phyloP scores from a whole-genome alignment of 371 early-diverging fungal genomes.

The Entomophthora muscae region DNA sequence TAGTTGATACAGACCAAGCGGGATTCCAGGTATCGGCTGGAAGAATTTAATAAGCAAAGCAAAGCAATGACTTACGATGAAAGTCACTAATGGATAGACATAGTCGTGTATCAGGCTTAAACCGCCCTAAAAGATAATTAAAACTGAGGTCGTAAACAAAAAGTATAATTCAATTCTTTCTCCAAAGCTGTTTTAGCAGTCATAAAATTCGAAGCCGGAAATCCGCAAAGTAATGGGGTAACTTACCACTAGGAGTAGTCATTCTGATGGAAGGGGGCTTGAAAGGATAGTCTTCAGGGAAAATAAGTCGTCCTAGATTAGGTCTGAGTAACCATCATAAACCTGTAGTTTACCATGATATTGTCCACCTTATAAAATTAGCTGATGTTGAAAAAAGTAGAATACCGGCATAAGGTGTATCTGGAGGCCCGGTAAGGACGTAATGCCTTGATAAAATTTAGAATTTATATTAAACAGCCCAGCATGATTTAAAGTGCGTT shows the following conservation, averaged over 20 bases:
- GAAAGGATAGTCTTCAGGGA: slow-evolving; percentile 91
- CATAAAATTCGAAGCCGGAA: no score
- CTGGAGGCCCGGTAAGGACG: slow-evolving; percentile 83
- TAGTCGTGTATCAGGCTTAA: slow-evolving; percentile 73
- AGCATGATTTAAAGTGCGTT: no score
- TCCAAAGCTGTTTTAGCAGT: no score
- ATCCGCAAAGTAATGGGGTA: neutral
- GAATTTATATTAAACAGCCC: no score
- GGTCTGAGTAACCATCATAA: neutral
- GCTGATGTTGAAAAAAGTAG: neutral
- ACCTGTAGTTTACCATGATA: slow-evolving; percentile 56
- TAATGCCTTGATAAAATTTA: slow-evolving; percentile 53
- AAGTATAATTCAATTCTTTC: no score
- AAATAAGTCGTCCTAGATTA: slow-evolving; percentile 48
- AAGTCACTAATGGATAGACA: slow-evolving; percentile 93
- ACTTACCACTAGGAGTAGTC: slow-evolving; percentile 68
- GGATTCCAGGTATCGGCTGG: slow-evolving; percentile 76
- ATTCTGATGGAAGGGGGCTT: slow-evolving; percentile 90
- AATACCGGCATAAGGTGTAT: slow-evolving; percentile 62
- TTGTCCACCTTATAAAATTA: slow-evolving; percentile 44
- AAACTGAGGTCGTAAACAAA: no score
- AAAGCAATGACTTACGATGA: slow-evolving; percentile 34
- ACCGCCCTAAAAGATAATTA: slow-evolving; percentile 38
- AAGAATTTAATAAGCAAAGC: neutral
- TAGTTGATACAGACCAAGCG: slow-evolving; percentile 89